Percentiles rank a stretch among this genome's conserved stretches.
phyloP scores from a whole-genome alignment of 495 filamentous ascomycete genomes.

The Aspergillus avenaceus region DNA sequence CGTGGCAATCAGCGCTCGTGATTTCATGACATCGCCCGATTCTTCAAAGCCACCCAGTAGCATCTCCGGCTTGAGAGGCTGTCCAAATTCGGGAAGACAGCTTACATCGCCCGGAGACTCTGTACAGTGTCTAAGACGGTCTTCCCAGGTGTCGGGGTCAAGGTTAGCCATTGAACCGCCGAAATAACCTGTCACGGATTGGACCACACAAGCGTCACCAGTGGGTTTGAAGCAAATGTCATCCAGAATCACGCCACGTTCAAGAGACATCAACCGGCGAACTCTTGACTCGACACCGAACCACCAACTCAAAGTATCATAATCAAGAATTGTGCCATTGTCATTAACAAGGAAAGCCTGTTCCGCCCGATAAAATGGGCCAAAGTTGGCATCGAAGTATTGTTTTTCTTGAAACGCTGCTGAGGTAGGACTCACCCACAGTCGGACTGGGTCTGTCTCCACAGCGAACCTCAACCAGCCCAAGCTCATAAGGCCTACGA shows the following conservation, averaged over 20 bases:
- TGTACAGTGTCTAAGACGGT: slow-evolving; percentile 64
- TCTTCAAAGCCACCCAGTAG: slow-evolving; percentile 77
- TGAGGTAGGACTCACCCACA: slow-evolving; percentile 95
- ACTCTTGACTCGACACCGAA: slow-evolving; percentile 81
- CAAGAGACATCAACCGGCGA: slow-evolving; percentile 59
- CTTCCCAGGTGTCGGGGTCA: slow-evolving; percentile 62
- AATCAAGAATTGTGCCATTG: slow-evolving; percentile 76
- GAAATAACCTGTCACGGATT: slow-evolving; percentile 86
- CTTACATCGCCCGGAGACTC: slow-evolving; percentile 62
- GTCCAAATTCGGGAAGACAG: slow-evolving; percentile 82
- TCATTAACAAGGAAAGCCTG: slow-evolving; percentile 94
- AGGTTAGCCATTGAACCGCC: slow-evolving; percentile 60
- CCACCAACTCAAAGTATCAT: slow-evolving; percentile 91
- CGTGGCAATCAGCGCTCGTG: slow-evolving; percentile 77
- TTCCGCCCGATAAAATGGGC: slow-evolving; percentile 91
- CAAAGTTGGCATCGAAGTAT: slow-evolving; percentile 94
- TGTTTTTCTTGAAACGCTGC: slow-evolving; percentile 86
- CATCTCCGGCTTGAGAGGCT: slow-evolving; percentile 79
- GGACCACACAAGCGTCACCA: slow-evolving; percentile 84
- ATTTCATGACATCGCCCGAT: slow-evolving; percentile 62
- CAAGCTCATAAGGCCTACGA: slow-evolving; percentile 71
- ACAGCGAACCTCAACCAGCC: slow-evolving; percentile 85
- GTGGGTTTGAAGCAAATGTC: slow-evolving; percentile 94
- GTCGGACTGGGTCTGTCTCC: slow-evolving; percentile 81
- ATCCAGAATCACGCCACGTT: slow-evolving; percentile 61